A percentile compares a stretch with the other conserved stretches of the same genome.
These are phyloP conservation scores for Immersiporthe knoxdaviesiana DNA, from an alignment of 2,329 filamentous ascomycete genomes.

Conservation along the genomic window DNA sequence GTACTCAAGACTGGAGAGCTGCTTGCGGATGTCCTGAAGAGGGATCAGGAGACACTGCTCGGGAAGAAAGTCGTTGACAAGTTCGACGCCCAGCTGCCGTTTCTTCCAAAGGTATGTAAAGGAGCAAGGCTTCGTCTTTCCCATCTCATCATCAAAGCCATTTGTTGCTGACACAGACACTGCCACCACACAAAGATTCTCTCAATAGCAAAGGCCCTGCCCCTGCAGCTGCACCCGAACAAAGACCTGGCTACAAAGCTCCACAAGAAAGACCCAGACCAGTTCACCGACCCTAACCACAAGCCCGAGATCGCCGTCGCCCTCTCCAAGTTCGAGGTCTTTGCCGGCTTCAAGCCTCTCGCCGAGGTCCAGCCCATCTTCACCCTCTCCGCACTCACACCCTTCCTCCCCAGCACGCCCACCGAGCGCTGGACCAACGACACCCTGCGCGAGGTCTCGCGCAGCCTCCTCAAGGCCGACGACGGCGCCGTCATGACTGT, in stretches of 20 bases:
- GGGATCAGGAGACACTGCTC: conserved; percentile 63
- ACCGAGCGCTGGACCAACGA: conserved; percentile 56
- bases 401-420: conserved; percentile 53
- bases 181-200: conserved; percentile 58
- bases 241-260: conserved; percentile 67
- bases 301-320: conserved; percentile 81
- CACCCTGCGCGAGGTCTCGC: conserved; percentile 59
- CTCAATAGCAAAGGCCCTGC: conserved; percentile 75
- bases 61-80: conserved; percentile 64
- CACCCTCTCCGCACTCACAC: conserved; percentile 55
- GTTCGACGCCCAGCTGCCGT: conserved; percentile 69
- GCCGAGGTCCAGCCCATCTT: conserved; percentile 62
- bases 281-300: conserved; percentile 74
- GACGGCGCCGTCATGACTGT: conserved; percentile 56
- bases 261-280: conserved; percentile 64
- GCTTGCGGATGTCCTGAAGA: conserved; percentile 66
- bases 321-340: conserved; percentile 72
- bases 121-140: too few species aligned
- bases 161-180: neutral
- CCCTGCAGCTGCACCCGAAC: conserved; percentile 75
- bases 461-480: conserved; percentile 57
- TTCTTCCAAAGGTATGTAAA: conserved; percentile 64
- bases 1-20: conserved; percentile 64
- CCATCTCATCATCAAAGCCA: too few species aligned
- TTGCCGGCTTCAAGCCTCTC: conserved; percentile 74